A percentile compares a stretch with the other conserved stretches of the same genome.
These are phyloP conservation scores for Suillus subaureus DNA, from an alignment of 768 basidiomycete species.

Conservation along the genomic window DNA sequence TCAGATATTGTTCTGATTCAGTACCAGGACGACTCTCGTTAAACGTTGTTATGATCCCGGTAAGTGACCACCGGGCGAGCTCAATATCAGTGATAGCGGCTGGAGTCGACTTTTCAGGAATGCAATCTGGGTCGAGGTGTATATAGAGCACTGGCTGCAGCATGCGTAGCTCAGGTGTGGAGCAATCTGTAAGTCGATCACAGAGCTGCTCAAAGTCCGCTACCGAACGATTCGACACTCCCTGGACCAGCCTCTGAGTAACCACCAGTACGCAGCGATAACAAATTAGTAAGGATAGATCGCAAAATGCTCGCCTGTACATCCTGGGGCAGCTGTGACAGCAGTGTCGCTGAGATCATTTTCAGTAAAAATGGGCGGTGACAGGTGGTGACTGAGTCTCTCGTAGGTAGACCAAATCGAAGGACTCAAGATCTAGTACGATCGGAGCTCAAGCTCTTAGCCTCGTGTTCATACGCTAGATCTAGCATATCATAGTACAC, in stretches of 20 bases:
- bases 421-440: background rate
- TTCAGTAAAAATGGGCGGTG: background rate
- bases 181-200: background rate
- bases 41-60: background rate
- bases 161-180: background rate
- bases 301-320: background rate
- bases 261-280: background rate
- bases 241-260: background rate
- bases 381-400: background rate
- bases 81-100: background rate
- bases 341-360: background rate
- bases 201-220: background rate
- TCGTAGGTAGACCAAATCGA: background rate
- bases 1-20: background rate
- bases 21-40: background rate
- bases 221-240: background rate
- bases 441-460: too few species aligned
- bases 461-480: background rate
- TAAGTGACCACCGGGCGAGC: background rate
- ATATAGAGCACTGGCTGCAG: background rate
- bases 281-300: background rate
- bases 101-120: background rate
- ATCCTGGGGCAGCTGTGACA: background rate
- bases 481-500: too few species aligned
- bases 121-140: background rate